Base-by-base conservation (phyloP, 164 flowering plant genomes). In the Magnolia changhungtana region DNA sequence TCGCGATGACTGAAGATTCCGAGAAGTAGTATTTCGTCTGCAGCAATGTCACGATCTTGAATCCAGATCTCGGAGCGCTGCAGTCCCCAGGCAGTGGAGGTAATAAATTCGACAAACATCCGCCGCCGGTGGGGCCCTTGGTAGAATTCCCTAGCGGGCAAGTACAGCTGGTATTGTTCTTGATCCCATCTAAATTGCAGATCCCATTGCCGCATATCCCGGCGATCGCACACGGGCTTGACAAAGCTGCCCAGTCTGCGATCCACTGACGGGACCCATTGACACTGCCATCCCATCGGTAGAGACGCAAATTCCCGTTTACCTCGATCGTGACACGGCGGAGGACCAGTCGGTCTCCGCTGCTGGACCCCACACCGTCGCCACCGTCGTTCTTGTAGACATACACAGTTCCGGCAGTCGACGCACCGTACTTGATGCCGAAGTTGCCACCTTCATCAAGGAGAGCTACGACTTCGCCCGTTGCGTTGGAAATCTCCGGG, bases 191-290 rank as follows among this genome's bases (percentile, higher is more conserved):
- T 80, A 93, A 78, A 75, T 68, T 86, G 75, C 99, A 93, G 18
- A 93, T 85, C 78, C 99, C 99, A 70, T 88, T 89, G 21, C 99
- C 97, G 67, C 99, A 96, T n/a, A 88, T 79, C 6, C 99, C 98
- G 23, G 99, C 92, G 67, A 92, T 91, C 14, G 85, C 88, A 72
- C 99, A 96, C 0, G 96, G 98, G 49, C 89, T 93, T 8, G 97
- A 90, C 8, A 91, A 90, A 0, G 98, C 93, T 0, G 98, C 99
- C 98, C 98, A 93, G 45, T 96, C 96, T 0, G 96, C 76, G 9
- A 90, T 93, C 99, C 98, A 93, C 63, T 88, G 92, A 49, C 87
- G 81, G 0, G 95, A 86, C 8, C 95, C 92, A 74, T 92, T 92
- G 0, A 89, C 83, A 59, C 90, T 90, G 59, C 88, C 82, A 70